Evolutionary conservation across 495 filamentous ascomycete genomes (phyloP).

Genomic region (Lophiotrema nucula): DNA sequence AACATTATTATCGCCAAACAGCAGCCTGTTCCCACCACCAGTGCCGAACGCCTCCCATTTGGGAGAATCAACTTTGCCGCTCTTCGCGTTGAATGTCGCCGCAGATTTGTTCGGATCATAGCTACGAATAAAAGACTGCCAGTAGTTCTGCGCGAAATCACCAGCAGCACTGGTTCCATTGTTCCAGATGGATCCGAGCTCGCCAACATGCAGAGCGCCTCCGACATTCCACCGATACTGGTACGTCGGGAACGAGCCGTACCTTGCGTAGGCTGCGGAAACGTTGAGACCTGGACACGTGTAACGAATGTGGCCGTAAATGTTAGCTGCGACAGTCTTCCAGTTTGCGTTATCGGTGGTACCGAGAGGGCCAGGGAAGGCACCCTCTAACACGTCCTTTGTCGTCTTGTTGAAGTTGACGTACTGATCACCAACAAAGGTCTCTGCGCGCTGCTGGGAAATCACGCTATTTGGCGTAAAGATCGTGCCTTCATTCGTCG

Average conservation of each 20-base stretch:
- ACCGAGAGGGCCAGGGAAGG: constrained; percentile 49
- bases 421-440: constrained; percentile 65
- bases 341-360: constrained; percentile 9
- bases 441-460: constrained; percentile 47
- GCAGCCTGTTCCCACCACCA: constrained; percentile 23
- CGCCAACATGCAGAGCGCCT: constrained; percentile 19
- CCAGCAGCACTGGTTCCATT: constrained; percentile 51
- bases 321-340: constrained; percentile 52
- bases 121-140: constrained; percentile 64
- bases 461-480: constrained; percentile 55
- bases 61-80: constrained; percentile 41
- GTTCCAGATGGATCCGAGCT: constrained; percentile 16
- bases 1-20: constrained; percentile 30
- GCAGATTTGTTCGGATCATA: constrained; percentile 59
- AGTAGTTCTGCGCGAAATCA: constrained; percentile 63
- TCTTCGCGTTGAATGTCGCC: not conserved
- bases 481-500: constrained; percentile 67
- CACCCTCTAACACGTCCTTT: constrained; percentile 51
- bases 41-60: constrained; percentile 51
- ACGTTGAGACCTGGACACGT: constrained; percentile 59
- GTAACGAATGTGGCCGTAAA: constrained; percentile 75
- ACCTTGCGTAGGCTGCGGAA: constrained; percentile 12
- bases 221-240: constrained; percentile 66
- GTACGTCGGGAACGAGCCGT: constrained; percentile 23
- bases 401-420: constrained; percentile 55